These are phyloP conservation scores for Lichtheimia ramosa DNA, from an alignment of 371 early-diverging fungal genomes.

Conservation along the genomic window DNA sequence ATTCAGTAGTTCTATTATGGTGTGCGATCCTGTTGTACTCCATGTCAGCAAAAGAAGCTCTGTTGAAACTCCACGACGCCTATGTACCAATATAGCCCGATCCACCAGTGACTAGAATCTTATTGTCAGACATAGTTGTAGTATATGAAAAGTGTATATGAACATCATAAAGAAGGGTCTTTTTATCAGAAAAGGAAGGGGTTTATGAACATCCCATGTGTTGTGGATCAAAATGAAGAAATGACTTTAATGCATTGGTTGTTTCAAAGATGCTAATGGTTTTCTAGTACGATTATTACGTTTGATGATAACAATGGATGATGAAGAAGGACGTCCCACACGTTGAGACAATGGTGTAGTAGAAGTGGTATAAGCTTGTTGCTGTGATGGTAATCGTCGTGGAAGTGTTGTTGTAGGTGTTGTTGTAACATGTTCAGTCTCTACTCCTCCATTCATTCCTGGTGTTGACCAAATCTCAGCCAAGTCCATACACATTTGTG, in stretches of 20 bases:
- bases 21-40: constrained; percentile 79
- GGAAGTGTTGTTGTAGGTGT: background rate
- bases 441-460: background rate
- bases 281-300: no score
- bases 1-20: constrained; percentile 80
- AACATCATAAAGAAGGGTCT: background rate
- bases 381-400: no score
- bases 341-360: background rate
- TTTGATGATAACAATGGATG: background rate
- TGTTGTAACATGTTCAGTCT: background rate
- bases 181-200: background rate
- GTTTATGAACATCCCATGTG: background rate
- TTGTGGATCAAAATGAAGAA: background rate
- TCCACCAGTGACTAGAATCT: constrained; percentile 52
- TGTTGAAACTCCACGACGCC: background rate
- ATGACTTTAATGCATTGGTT: background rate
- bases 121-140: constrained; percentile 7
- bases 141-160: background rate
- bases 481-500: constrained; percentile 41
- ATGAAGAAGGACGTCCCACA: background rate
- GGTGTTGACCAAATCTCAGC: background rate
- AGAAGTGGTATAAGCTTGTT: no score
- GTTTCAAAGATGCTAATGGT: background rate
- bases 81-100: constrained; percentile 57
- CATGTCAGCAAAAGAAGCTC: background rate